Percentiles rank a stretch among this genome's conserved stretches.
Evolutionary conservation across 1,284 basidiomycete species (phyloP).

Genomic region (Trichosporon ovoides): DNA sequence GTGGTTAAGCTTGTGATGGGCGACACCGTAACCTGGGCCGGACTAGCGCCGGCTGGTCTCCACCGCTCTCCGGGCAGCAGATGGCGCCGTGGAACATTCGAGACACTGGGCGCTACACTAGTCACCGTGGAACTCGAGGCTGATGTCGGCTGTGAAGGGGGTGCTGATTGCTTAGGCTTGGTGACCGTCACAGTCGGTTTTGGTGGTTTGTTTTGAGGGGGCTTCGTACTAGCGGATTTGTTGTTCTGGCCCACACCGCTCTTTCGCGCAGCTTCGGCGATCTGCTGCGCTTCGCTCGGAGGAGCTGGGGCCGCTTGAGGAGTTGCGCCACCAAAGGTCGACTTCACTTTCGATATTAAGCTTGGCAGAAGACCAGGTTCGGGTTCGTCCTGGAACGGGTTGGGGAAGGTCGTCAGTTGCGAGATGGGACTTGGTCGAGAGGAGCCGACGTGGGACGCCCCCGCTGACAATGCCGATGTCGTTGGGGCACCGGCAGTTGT

Average conservation of each 20-base stretch:
- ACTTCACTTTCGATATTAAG: slow-evolving; percentile 46
- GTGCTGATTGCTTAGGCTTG: neutral
- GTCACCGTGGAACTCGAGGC: slow-evolving; percentile 2
- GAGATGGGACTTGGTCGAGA: slow-evolving; percentile 19
- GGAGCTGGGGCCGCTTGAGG: slow-evolving; percentile 1
- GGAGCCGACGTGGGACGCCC: slow-evolving; percentile 5
- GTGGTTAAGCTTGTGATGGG: slow-evolving; percentile 43
- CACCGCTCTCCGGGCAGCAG: slow-evolving; percentile 31
- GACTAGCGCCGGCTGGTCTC: slow-evolving; percentile 37
- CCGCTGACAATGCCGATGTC: too few species aligned
- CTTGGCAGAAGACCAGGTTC: slow-evolving; percentile 45
- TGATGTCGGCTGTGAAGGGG: slow-evolving; percentile 4
- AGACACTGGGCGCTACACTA: slow-evolving; percentile 3
- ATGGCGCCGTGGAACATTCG: slow-evolving; percentile 14
- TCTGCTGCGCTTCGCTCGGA: slow-evolving; percentile 43
- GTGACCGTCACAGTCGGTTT: neutral
- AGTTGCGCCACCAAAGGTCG: slow-evolving; percentile 27
- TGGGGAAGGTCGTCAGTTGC: slow-evolving; percentile 45
- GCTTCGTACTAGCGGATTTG: neutral
- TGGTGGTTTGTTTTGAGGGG: neutral
- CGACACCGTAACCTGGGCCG: slow-evolving; percentile 42
- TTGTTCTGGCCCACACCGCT: slow-evolving; percentile 9
- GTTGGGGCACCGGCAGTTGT: neutral
- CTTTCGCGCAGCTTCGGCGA: slow-evolving; percentile 35
- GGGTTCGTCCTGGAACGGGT: slow-evolving; percentile 46